Evolutionary conservation across 2,329 filamentous ascomycete species (phyloP).

Genomic region (Xylariaceae sp.): DNA sequence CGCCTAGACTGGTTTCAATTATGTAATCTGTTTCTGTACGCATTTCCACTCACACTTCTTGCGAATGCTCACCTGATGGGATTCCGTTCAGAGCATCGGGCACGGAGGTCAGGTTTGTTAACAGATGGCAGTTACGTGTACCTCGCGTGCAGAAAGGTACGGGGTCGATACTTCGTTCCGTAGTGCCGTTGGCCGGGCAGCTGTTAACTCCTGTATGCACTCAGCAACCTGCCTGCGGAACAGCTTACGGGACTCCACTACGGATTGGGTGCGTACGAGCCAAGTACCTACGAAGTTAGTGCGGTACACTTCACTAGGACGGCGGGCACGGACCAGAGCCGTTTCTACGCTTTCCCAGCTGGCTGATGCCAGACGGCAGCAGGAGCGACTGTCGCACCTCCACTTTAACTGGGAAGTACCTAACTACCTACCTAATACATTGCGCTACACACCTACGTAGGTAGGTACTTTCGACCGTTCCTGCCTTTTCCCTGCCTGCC

Average conservation of each 20-base stretch:
- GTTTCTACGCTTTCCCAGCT: neutral
- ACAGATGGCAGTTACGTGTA: neutral
- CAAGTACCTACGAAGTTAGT: neutral
- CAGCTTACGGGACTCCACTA: too few relatives aligned
- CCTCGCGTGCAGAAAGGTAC: neutral
- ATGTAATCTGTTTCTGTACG: too few relatives aligned
- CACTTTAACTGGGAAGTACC: too few relatives aligned
- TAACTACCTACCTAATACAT: too few relatives aligned
- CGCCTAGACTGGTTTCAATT: too few relatives aligned
- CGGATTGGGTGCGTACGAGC: too few relatives aligned
- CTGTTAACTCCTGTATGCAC: neutral
- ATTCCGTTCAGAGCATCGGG: too few relatives aligned
- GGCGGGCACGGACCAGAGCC: constrained; percentile 11
- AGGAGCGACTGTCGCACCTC: too few relatives aligned
- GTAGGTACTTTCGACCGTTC: neutral
- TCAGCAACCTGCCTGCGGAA: too few relatives aligned
- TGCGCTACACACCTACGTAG: neutral
- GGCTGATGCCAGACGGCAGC: too few relatives aligned
- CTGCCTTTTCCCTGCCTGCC: neutral
- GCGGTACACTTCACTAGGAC: neutral
- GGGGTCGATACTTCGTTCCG: neutral
- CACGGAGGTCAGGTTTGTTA: neutral
- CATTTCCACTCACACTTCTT: too few relatives aligned
- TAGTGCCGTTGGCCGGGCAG: neutral
- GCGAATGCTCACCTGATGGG: too few relatives aligned